Conservation (phyloP, 2,329 filamentous ascomycete genomes). For the Macrophomina tecta region DNA sequence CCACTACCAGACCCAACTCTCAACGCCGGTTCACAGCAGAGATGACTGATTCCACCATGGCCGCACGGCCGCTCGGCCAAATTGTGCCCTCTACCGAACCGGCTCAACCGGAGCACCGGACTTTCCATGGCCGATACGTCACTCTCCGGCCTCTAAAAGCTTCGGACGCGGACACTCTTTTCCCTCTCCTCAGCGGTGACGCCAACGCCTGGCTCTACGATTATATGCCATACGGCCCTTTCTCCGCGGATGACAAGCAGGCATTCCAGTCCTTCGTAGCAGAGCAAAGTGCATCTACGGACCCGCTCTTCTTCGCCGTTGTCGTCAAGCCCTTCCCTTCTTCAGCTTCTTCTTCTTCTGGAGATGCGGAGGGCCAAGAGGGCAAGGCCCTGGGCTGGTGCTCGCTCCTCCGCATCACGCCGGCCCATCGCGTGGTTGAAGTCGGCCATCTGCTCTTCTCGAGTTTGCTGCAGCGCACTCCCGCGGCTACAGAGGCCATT, state of each 20-base stretch:
- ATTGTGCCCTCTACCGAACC: neutral
- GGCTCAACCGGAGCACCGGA: neutral
- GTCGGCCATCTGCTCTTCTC: slow-evolving; percentile 64
- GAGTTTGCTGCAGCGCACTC: slow-evolving; percentile 58
- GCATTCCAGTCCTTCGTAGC: neutral
- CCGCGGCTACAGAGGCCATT: slow-evolving; percentile 63
- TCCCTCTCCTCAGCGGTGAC: slow-evolving; percentile 29
- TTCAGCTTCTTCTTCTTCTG: neutral
- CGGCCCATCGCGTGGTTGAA: slow-evolving; percentile 59
- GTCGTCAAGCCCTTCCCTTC: neutral
- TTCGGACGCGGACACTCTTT: slow-evolving; percentile 29
- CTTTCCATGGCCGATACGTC: slow-evolving; percentile 20
- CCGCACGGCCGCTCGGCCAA: neutral
- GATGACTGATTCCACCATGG: neutral
- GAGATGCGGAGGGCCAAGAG: neutral
- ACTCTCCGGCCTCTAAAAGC: slow-evolving; percentile 28
- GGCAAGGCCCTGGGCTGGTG: neutral
- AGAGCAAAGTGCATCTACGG: neutral
- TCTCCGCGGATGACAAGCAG: slow-evolving; percentile 28
- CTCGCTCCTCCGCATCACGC: slow-evolving; percentile 44
- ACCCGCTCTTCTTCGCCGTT: slow-evolving; percentile 13
- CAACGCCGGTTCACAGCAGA: neutral
- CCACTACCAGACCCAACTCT: neutral
- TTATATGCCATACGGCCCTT: slow-evolving; percentile 50
- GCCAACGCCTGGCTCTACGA: slow-evolving; percentile 45